These are phyloP conservation scores for Ophiostoma ulmi DNA, from an alignment of 2,329 filamentous ascomycete species.

Conservation along the genomic window DNA sequence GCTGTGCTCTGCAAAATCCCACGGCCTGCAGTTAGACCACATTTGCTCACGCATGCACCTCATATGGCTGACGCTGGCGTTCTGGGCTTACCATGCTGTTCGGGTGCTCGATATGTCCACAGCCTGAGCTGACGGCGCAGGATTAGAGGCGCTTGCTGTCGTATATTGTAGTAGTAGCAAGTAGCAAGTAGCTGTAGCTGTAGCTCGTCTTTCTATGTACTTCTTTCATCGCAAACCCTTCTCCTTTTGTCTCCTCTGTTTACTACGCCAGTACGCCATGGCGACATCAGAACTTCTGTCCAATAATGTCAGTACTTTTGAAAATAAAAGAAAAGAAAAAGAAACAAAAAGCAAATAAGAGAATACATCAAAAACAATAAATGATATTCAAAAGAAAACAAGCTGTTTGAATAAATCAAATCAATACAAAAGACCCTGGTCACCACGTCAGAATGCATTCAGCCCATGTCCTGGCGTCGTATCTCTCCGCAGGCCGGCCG, in stretches of 20 bases:
- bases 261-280: not conserved
- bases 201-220: not conserved
- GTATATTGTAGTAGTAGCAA: not conserved
- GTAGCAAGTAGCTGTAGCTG: not conserved
- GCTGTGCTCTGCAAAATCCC: not conserved
- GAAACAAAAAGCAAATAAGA: not conserved
- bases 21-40: not conserved
- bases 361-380: not conserved
- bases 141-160: too few species aligned
- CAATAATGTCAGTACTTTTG: not conserved
- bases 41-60: not conserved
- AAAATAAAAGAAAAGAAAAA: not conserved
- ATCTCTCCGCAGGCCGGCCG: not conserved
- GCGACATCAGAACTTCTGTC: not conserved
- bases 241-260: not conserved
- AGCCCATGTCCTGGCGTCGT: not conserved
- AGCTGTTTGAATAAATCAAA: not conserved
- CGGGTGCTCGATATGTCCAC: too few species aligned
- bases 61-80: not conserved
- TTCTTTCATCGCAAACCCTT: not conserved
- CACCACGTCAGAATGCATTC: conserved; percentile 11
- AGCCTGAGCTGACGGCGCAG: too few species aligned
- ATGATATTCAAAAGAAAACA: not conserved
- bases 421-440: not conserved
- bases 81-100: not conserved